phyloP scores from a whole-genome alignment of 1,284 basidiomycete species.

The Phlebopus sp. region DNA sequence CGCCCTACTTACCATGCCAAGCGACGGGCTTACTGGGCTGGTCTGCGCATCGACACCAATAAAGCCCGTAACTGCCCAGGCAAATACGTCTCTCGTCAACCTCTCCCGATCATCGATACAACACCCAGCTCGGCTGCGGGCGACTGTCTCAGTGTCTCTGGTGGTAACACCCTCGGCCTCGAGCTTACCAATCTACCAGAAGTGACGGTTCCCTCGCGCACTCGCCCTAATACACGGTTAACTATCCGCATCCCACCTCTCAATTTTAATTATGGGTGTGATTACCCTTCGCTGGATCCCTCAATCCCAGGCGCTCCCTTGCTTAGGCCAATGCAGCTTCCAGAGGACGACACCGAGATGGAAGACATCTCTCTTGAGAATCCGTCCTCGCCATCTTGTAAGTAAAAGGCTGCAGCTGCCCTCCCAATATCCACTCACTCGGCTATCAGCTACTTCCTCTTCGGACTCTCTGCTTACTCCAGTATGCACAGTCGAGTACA shows the following conservation, averaged over 20 bases:
- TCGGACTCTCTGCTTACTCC: conserved; percentile 12
- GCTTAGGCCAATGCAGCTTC: conserved; percentile 23
- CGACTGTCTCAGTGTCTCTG: not conserved
- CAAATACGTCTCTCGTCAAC: conserved; percentile 35
- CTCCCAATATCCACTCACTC: not conserved
- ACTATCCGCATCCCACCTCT: conserved; percentile 20
- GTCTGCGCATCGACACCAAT: conserved; percentile 41
- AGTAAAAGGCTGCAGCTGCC: not conserved
- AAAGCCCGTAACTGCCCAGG: conserved; percentile 41
- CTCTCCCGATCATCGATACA: conserved; percentile 44
- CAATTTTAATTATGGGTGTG: conserved; percentile 2
- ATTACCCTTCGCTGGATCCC: not conserved
- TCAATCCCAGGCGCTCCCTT: conserved; percentile 23
- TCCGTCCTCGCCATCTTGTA: conserved; percentile 15
- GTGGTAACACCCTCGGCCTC: not conserved
- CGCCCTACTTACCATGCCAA: conserved; percentile 43
- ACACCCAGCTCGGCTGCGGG: conserved; percentile 5
- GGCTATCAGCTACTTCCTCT: conserved; percentile 1
- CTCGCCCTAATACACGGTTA: conserved; percentile 6
- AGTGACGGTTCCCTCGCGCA: conserved; percentile 4
- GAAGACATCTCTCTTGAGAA: conserved; percentile 10
- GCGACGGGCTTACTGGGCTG: conserved; percentile 39
- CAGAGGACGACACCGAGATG: conserved; percentile 21
- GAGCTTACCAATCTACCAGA: conserved; percentile 10
- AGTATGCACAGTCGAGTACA: conserved; percentile 12